These are phyloP conservation scores for Rhizopogon vinicolor DNA, from an alignment of 768 basidiomycete genomes.

Conservation along the genomic window DNA sequence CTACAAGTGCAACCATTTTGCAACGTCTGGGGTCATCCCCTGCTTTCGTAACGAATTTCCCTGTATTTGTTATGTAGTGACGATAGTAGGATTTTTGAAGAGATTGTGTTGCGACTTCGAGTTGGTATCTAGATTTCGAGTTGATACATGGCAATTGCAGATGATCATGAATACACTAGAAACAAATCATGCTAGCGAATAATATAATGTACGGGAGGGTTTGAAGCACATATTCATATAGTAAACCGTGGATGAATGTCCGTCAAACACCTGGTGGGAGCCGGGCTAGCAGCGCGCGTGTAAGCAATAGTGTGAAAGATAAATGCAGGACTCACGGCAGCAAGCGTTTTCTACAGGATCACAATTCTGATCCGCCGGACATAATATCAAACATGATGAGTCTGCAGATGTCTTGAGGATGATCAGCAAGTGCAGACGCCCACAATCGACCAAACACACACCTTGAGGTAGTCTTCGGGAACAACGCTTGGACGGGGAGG, in stretches of 20 bases:
- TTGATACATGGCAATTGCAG: too few relatives aligned
- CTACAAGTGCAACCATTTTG: conserved; percentile 47
- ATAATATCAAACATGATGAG: conserved; percentile 66
- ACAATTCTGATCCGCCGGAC: conserved; percentile 66
- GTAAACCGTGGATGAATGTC: conserved; percentile 29
- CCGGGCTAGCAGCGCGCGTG: conserved; percentile 35
- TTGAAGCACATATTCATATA: neutral
- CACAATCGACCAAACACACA: conserved; percentile 19
- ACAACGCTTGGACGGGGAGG: conserved; percentile 25
- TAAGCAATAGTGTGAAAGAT: neutral
- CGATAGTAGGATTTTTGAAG: neutral
- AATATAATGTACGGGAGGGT: neutral
- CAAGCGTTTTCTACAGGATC: conserved; percentile 68
- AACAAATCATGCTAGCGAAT: neutral
- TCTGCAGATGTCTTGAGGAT: conserved; percentile 40
- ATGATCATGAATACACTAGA: too few relatives aligned
- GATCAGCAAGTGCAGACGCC: conserved; percentile 5
- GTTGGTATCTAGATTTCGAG: neutral
- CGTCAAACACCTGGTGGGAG: conserved; percentile 39
- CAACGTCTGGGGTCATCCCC: conserved; percentile 59
- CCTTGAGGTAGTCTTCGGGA: conserved; percentile 48
- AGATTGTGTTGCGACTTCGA: neutral
- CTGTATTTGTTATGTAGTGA: conserved; percentile 46
- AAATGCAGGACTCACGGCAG: conserved; percentile 58
- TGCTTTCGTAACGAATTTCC: conserved; percentile 71